Evolutionary conservation across 2,329 filamentous ascomycete species (phyloP), one percentile per base, ranked within the genome.

Genomic region (Akanthomyces lecanii): DNA sequence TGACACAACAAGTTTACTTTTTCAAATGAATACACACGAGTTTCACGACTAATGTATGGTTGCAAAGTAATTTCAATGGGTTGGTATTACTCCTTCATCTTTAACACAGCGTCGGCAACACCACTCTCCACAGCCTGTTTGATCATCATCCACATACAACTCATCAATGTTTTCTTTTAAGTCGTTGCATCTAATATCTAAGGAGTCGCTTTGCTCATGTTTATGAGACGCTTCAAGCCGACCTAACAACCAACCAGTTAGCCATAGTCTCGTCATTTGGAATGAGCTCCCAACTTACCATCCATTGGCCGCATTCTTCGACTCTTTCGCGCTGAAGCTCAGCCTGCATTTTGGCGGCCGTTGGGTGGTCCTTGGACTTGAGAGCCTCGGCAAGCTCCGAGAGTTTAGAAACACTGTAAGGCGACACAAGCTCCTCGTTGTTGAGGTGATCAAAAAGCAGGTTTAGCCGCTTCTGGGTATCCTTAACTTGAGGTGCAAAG

Each of bases 381-480:
- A 96, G 75, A 30, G 89, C 85, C 66, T 85, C 78, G 10, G 90
- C 83, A 36, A 92, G 77, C 69, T 86, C 79, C 10, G 81, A 80
- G 69, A 93, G 79, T 72, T 88, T 81, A 65, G 85, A 81, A 56
- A 93, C 84, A 0, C 90, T 97, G 70, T 90, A 88, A 1, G 90
- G 85, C 78, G 89, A 90, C 61, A 98, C 81, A 47, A 97, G 81
- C 71, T 98, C 93, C 71, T 93, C 90, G 68, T 98, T 98, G 82
- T 98, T 99, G 53, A 99, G 82, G 75, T 97, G 92, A 72, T 99
- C 94, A 74, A 97, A 98, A n/a, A 99, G 81, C 56, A 97, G 88
- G 70, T 90, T 91, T 64, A 99, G 83, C 33, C 95, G 88, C 78
- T 97, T 97, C 74, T 97, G 91, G 2, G 93, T 95, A 73, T 98